A percentile compares a stretch with the other conserved stretches of the same genome.
Evolutionary conservation across 1,284 basidiomycete species (phyloP).

Genomic region (Xanthoconium separans): DNA sequence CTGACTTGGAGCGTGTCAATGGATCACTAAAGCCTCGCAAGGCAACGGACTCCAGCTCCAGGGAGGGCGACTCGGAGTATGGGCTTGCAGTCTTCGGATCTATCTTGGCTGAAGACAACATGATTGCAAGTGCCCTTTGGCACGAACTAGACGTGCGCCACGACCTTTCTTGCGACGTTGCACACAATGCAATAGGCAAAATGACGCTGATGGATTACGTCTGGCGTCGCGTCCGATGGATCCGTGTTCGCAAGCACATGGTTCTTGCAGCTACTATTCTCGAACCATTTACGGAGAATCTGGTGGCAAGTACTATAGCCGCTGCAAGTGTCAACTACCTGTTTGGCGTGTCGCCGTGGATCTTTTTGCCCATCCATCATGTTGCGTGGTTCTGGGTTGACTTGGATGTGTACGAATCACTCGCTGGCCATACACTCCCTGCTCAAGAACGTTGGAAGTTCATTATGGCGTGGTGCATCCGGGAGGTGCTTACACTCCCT

Average conservation of each 20-base stretch:
- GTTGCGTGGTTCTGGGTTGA: slow-evolving; percentile 65
- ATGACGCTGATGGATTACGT: slow-evolving; percentile 84
- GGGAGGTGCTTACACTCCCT: slow-evolving; percentile 81
- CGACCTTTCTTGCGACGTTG: slow-evolving; percentile 85
- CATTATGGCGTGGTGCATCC: slow-evolving; percentile 69
- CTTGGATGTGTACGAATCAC: slow-evolving; percentile 69
- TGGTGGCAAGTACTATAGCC: slow-evolving; percentile 68
- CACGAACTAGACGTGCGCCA: slow-evolving; percentile 86
- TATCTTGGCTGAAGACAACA: slow-evolving; percentile 94
- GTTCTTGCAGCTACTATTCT: slow-evolving; percentile 77
- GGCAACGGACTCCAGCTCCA: slow-evolving; percentile 24
- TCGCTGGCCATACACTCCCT: slow-evolving; percentile 68
- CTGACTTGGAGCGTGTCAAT: slow-evolving; percentile 76
- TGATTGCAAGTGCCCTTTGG: slow-evolving; percentile 89
- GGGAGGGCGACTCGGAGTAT: slow-evolving; percentile 29
- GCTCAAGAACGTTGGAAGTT: slow-evolving; percentile 55
- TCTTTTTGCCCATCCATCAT: slow-evolving; percentile 60
- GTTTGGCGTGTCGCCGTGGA: slow-evolving; percentile 47
- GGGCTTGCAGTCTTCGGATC: slow-evolving; percentile 81
- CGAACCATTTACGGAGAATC: slow-evolving; percentile 88
- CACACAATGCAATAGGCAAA: slow-evolving; percentile 83
- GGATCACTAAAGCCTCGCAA: slow-evolving; percentile 53
- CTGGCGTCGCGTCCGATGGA: slow-evolving; percentile 87
- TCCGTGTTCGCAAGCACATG: slow-evolving; percentile 93
- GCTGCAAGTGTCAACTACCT: slow-evolving; percentile 57